phyloP scores from a whole-genome alignment of 1,139 yeast genomes.

The Candida dubliniensis region DNA sequence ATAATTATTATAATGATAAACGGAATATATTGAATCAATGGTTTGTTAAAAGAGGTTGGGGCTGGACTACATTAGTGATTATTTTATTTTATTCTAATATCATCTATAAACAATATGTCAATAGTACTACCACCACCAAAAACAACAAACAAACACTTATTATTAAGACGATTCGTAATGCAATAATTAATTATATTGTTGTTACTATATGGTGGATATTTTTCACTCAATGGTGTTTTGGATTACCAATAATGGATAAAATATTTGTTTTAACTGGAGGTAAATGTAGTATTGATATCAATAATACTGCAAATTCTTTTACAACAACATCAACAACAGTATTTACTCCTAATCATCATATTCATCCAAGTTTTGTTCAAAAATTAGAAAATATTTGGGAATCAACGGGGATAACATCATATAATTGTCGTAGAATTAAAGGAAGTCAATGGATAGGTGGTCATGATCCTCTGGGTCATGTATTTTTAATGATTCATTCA shows the following conservation, averaged over 20 bases:
- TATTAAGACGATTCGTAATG: constrained; percentile 16
- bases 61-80: constrained; percentile 68
- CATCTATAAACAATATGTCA: background rate
- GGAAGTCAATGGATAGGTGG: constrained; percentile 85
- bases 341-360: background rate
- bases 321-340: no score
- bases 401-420: constrained; percentile 38
- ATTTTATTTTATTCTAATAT: constrained; percentile 28
- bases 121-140: no score
- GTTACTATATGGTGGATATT: constrained; percentile 79
- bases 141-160: no score
- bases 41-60: constrained; percentile 91
- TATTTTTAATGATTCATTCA: constrained; percentile 74
- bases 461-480: constrained; percentile 95
- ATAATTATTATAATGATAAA: constrained; percentile 62
- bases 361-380: constrained; percentile 8
- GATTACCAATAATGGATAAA: constrained; percentile 86
- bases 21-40: constrained; percentile 64
- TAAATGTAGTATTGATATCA: constrained; percentile 44
- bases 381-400: constrained; percentile 15
- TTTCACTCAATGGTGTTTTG: constrained; percentile 89
- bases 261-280: constrained; percentile 86
- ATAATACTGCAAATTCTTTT: background rate
- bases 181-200: constrained; percentile 39
- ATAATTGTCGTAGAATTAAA: constrained; percentile 56